Base-by-base conservation (phyloP, 139 green algal species). In the Chlorella ohadii region DNA sequence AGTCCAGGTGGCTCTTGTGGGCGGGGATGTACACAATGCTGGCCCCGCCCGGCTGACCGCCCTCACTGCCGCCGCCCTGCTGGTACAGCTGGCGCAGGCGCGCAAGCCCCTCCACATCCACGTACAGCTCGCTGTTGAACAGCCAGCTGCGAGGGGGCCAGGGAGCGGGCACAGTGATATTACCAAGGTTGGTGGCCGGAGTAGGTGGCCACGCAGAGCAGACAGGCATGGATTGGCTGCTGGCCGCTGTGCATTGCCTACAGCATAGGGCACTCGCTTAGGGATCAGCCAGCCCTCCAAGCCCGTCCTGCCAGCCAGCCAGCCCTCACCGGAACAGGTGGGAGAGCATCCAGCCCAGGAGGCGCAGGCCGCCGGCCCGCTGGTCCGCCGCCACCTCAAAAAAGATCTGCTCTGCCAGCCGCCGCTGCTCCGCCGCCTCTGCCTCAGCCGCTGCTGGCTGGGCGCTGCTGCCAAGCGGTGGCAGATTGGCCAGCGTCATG, bases 1-100 rank as follows among this genome's bases (percentile, higher is more conserved):
- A 90, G 68, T 92, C 88, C 22, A 90, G 23, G 81, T 92, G 88
- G 71, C 70, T 88, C 72, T 89, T 89, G 78, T 92, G 88, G 7
- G 88, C 90, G 6, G 88, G 87, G 34, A 91, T 78, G 38, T 71
- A 78, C 33, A 88, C 74, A 11, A 90, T 38, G 55, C 34, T 57
- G 20, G 34, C 15, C 31, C 59, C 0, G 38, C 38, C 9, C 28
- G 20, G 25, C 23, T 66, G 76, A 33, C 57, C n/a, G 0, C 16
- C 2, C 1, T 9, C 27, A n/a, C 47, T 25, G 16, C 17, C 38
- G n/a, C 44, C 55, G n/a, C 20, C 59, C 1, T 39, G 23, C 6
- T 36, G 34, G 68, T 85, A 28, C 15, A 85, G 70, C 9, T 16
- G 34, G 47, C 70, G 28, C 68, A 85, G 68, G 61, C 80, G 67